Base-by-base conservation (phyloP, 2,329 filamentous ascomycete species). In the Talaromyces sp. region DNA sequence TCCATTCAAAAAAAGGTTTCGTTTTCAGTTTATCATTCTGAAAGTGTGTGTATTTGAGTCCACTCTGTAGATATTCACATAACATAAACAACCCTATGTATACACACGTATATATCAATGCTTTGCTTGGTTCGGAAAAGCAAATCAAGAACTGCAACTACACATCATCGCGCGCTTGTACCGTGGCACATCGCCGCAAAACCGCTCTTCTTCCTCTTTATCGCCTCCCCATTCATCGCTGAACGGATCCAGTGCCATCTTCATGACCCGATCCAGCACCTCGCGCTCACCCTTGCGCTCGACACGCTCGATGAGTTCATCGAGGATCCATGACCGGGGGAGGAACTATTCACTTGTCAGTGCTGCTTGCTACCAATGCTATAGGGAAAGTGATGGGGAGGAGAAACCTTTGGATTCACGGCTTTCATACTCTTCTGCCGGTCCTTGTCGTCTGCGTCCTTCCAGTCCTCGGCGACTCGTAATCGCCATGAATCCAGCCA, bases 221-320 rank as follows among this genome's bases (percentile, higher is more conserved):
- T 94, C 80, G 60, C 79, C 83, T 80, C 64, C 76, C 75, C 67
- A 81, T 69, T 52, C 79, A 75, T 97, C 93, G 60, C 91, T 83
- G 69, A 97, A 99, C 0, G 94, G 94, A 68, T 91, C 81, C 46
- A 93, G 77, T 2, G 87, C 85, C 87, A 97, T 89, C 51, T 91
- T 85, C 88, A 96, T 91, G 26, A 94, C 81, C 31, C 88, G 82
- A 12, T 84, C 80, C 51, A 99, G 74, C 38, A 97, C 87, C 9
- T 92, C 88, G 59, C 90, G 82, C 69, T 99, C 92, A 2, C 87
- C 85, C 56, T 88, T 86, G 72, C 90, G 90, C 74, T 97, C 91
- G 0, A 97, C 92, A 10, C 91, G 84, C 52, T 89, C 85, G 65
- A 99, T 97, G 14, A 99, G 74, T 74, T 99, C 94, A 72, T 97